Conservation (phyloP, 345 rosid species). For the Eucalyptus rudis region DNA sequence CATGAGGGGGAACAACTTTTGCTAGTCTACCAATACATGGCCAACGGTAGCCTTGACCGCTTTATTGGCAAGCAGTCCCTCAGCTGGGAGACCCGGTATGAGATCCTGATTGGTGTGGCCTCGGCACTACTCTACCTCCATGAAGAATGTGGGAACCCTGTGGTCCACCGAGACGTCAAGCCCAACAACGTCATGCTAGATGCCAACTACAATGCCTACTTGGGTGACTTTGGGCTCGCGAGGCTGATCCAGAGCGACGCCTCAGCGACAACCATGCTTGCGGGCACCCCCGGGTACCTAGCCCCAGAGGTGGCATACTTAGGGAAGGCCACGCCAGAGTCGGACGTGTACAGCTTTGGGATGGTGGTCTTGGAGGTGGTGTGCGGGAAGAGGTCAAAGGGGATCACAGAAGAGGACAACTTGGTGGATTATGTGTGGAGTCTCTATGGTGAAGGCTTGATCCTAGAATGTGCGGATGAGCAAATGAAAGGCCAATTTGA, state of each 20-base stretch:
- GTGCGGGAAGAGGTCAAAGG: constrained; percentile 14
- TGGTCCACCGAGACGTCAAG: constrained; percentile 27
- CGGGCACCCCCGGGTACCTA: constrained; percentile 30
- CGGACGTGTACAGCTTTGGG: constrained; percentile 20
- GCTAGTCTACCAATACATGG: constrained; percentile 27
- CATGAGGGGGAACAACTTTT: constrained; percentile 21
- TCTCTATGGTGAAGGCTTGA: background rate
- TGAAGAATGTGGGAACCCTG: constrained; percentile 19
- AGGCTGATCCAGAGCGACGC: constrained; percentile 10
- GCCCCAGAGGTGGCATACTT: constrained; percentile 18
- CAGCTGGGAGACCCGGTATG: constrained; percentile 12
- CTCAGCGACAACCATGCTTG: constrained; percentile 16
- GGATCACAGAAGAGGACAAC: constrained; percentile 14
- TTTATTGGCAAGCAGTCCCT: constrained; percentile 13
- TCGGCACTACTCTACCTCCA: constrained; percentile 34
- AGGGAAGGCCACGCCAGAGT: constrained; percentile 16
- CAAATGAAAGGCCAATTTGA: background rate
- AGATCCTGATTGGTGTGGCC: constrained; percentile 19
- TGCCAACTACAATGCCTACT: constrained; percentile 12
- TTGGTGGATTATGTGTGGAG: constrained; percentile 21
- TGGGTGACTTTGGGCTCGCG: constrained; percentile 24
- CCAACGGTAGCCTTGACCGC: constrained; percentile 30
- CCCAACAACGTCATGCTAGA: constrained; percentile 31
- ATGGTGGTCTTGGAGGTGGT: constrained; percentile 21
- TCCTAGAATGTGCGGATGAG: constrained; percentile 9